These are phyloP conservation scores for Chrysanthemum lavandulifolium DNA, from an alignment of 129 eudicot species.

Conservation along the genomic window DNA sequence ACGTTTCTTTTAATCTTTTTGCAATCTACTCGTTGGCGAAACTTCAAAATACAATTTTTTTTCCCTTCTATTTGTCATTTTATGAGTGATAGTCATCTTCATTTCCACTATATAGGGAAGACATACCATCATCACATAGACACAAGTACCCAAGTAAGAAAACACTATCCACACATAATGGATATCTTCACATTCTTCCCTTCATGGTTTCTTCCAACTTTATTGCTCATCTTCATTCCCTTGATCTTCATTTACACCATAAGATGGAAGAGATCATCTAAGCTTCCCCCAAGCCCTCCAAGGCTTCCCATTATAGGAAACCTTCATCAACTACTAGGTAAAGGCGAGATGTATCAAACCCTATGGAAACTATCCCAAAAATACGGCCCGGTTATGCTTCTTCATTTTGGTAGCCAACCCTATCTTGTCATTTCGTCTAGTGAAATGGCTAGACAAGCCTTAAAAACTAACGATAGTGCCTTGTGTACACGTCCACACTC, in stretches of 20 bases:
- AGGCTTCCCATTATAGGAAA: conserved; percentile 6
- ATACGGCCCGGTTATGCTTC: conserved; percentile 16
- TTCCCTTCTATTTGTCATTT: too few species aligned
- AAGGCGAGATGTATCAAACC: background rate
- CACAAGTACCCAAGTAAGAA: too few species aligned
- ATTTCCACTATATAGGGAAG: too few species aligned
- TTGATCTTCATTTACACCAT: background rate
- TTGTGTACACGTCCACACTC: background rate
- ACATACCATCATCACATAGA: too few species aligned
- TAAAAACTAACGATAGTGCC: background rate
- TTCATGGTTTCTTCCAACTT: background rate
- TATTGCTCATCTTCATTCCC: background rate
- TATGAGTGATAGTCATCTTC: too few species aligned
- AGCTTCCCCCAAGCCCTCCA: conserved; percentile 6
- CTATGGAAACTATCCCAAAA: background rate
- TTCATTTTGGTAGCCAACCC: conserved; percentile 8
- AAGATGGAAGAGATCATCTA: background rate
- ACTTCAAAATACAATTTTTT: too few species aligned
- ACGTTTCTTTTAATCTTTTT: too few species aligned
- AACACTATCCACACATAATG: background rate
- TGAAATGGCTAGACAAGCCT: background rate
- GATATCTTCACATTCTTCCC: background rate
- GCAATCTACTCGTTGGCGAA: too few species aligned
- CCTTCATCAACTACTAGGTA: background rate
- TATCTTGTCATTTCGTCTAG: background rate